Base-by-base conservation (phyloP, 2,329 filamentous ascomycete genomes). In the Colletotrichum tanaceti region DNA sequence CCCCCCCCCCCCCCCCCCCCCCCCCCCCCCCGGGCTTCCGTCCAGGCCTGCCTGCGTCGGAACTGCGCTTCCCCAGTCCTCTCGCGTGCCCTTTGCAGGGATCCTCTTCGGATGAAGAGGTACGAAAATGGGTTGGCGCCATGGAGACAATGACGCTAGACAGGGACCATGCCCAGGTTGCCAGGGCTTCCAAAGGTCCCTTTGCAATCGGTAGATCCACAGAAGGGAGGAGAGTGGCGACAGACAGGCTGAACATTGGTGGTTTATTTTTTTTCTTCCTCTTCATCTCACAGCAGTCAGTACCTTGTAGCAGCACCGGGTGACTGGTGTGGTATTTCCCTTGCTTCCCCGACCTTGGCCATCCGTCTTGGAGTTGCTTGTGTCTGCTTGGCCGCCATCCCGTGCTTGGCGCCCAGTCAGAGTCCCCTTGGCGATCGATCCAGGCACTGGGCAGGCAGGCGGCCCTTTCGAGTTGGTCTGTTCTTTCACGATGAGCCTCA, bases 361-460 rank as follows among this genome's bases (percentile, higher is more conserved):
- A 41, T 62, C 66, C 62, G 55, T 64, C 65, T 54, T 68, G 55
- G 38, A 32, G 38, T 53, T 68, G 66, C 57, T 69, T 69, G 55
- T 22, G 18, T 28, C 18, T 58, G 39, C 50, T 57, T 65, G 66
- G 50, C 49, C 28, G 28, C 62, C 66, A 66, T 52, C 18, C 50
- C 43, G 41, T 59, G 10, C 53, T 61, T 60, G 66, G 63, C 62
- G 66, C 55, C 62, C 50, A 61, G 66, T 32, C 32, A n/a, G n/a
- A n/a, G n/a, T n/a, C n/a, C 38, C 28, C 66, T 69, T 61, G 66
- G 66, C 66, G 62, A 69, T 69, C 62, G 66, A 66, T 38, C 50
- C 32, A 32, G 9, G n/a, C n/a, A n/a, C n/a, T n/a, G n/a, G n/a
- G n/a, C n/a, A n/a, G n/a, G n/a, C 11, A 55, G 18, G 62, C 66